Conservation (phyloP, 768 basidiomycete species). For the Russula brevipes region DNA sequence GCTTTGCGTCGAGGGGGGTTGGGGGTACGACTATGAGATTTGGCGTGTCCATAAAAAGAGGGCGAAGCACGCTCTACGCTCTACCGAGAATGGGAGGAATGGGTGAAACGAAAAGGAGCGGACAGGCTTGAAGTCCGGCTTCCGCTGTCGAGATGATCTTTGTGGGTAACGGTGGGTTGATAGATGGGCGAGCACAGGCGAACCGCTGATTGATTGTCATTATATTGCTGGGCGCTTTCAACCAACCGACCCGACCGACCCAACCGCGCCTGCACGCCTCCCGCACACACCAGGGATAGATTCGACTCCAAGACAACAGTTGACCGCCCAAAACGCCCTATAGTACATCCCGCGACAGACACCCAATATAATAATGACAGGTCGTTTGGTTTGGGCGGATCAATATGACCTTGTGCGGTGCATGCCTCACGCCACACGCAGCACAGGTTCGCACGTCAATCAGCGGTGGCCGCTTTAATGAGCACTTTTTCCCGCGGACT, state of each 20-base stretch:
- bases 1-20: slow-evolving; percentile 10
- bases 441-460: slow-evolving; percentile 1
- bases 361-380: no score
- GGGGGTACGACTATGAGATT: slow-evolving; percentile 21
- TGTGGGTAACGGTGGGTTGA: not conserved
- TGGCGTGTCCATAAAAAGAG: slow-evolving; percentile 24
- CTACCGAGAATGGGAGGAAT: not conserved
- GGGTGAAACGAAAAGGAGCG: slow-evolving; percentile 6
- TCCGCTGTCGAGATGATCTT: slow-evolving; percentile 12
- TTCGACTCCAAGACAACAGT: no score
- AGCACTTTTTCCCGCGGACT: slow-evolving; percentile 67
- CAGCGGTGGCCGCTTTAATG: slow-evolving; percentile 54
- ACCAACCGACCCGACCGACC: not conserved
- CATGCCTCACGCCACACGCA: not conserved
- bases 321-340: no score
- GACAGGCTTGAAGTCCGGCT: slow-evolving; percentile 23
- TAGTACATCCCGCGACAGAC: no score
- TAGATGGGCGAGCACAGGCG: not conserved
- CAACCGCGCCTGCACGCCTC: no score
- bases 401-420: not conserved
- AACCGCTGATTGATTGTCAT: not conserved
- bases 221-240: not conserved
- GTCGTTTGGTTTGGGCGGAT: no score
- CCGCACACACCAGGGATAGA: no score
- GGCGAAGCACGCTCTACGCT: not conserved